phyloP scores from a whole-genome alignment of 2,329 filamentous ascomycete genomes.

The Colletotrichum sp. region DNA sequence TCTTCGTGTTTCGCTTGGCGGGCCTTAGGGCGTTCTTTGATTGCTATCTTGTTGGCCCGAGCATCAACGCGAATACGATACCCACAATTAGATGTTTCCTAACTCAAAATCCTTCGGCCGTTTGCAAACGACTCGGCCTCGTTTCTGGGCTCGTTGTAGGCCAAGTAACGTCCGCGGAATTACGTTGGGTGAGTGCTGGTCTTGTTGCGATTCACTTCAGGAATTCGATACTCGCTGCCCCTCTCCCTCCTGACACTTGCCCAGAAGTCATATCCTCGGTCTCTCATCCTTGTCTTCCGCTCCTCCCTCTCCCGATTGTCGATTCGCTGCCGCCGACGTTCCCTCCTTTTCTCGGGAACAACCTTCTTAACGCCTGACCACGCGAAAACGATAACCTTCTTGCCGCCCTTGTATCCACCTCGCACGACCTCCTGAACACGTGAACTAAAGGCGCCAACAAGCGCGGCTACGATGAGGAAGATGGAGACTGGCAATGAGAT shows the following conservation, averaged over 20 bases:
- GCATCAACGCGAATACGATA: neutral
- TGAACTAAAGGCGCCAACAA: conserved; percentile 62
- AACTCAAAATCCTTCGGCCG: neutral
- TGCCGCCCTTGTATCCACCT: conserved; percentile 20
- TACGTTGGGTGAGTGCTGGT: neutral
- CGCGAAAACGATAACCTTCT: neutral
- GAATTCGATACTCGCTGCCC: conserved; percentile 43
- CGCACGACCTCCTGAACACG: conserved; percentile 39
- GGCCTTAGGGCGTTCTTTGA: neutral
- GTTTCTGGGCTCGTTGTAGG: neutral
- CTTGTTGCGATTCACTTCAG: conserved; percentile 38
- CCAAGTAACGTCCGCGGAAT: neutral
- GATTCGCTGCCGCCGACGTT: conserved; percentile 22
- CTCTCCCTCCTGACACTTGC: conserved; percentile 42
- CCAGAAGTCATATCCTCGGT: conserved; percentile 47
- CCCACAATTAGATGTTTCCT: neutral
- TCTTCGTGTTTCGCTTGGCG: neutral
- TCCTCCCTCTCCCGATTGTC: conserved; percentile 6
- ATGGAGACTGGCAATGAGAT: conserved; percentile 54
- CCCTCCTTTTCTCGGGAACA: neutral
- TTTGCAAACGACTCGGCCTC: neutral
- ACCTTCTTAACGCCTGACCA: neutral
- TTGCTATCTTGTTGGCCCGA: neutral
- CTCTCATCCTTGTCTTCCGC: conserved; percentile 21
- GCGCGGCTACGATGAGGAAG: conserved; percentile 52